A percentile compares a stretch with the other conserved stretches of the same genome.
Evolutionary conservation across 1,139 yeast species (phyloP).

Genomic region (Kodamaea ohmeri): DNA sequence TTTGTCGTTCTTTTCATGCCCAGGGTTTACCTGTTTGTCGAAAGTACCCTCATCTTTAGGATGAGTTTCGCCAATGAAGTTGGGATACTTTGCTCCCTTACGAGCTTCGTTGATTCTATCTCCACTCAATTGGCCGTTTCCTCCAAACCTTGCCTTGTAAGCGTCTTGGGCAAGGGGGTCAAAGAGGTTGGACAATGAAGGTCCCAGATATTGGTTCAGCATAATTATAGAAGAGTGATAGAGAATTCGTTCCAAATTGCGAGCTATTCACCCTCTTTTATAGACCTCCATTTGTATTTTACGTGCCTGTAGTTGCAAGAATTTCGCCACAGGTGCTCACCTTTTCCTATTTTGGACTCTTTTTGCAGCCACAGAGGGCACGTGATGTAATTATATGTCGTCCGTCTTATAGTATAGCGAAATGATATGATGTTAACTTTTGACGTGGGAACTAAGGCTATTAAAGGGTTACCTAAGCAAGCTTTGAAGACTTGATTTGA

Average conservation of each 20-base stretch:
- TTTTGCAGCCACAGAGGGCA: constrained; percentile 1
- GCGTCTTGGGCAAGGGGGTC: background rate
- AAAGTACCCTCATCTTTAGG: constrained; percentile 22
- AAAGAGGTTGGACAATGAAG: background rate
- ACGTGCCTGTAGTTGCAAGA: no score
- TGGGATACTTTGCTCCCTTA: constrained; percentile 23
- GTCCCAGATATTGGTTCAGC: background rate
- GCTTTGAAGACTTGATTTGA: no score
- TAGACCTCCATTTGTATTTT: no score
- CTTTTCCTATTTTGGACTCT: background rate
- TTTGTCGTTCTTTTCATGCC: constrained; percentile 24
- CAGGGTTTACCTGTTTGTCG: constrained; percentile 20
- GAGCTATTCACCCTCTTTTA: no score
- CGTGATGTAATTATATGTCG: background rate
- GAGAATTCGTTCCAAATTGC: no score
- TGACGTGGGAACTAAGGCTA: no score
- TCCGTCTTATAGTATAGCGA: background rate
- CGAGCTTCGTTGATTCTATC: constrained; percentile 12
- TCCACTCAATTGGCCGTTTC: constrained; percentile 1
- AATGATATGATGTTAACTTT: no score
- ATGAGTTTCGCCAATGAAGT: constrained; percentile 19
- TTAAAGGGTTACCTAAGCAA: no score
- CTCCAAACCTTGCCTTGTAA: background rate
- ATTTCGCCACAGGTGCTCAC: background rate
- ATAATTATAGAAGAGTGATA: background rate